Conservation (phyloP, 140 eudicot species). For the Cichorium intybus region DNA sequence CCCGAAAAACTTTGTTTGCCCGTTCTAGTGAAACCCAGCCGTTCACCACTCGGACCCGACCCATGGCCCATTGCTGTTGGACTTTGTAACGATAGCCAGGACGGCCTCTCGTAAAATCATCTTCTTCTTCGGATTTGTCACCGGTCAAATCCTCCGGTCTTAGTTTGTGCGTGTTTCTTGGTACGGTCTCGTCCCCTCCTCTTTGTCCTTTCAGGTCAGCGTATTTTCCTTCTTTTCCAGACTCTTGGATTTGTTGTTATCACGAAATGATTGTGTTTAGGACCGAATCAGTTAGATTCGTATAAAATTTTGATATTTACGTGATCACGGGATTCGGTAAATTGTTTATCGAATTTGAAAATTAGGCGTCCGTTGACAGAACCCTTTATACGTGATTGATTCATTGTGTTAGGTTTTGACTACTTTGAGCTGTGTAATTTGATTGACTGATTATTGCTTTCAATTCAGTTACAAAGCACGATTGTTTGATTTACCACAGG, state of each 20-base stretch:
- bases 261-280: not conserved
- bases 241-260: not conserved
- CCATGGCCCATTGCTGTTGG: conserved; percentile 16
- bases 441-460: conserved; percentile 5
- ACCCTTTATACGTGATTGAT: conserved; percentile 5
- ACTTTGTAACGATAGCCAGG: conserved; percentile 15
- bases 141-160: conserved; percentile 30
- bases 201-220: conserved; percentile 27
- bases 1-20: not conserved
- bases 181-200: conserved; percentile 13
- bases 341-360: not conserved
- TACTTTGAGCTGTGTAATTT: conserved; percentile 1
- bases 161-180: conserved; percentile 10
- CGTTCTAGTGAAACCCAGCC: not conserved
- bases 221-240: conserved; percentile 3
- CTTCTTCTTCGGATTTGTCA: conserved; percentile 28
- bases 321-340: conserved; percentile 10
- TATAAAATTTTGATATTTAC: not conserved
- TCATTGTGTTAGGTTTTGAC: conserved; percentile 11
- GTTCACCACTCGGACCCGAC: conserved; percentile 12
- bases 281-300: conserved; percentile 15
- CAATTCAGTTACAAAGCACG: not conserved
- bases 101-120: conserved; percentile 17
- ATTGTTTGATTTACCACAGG: conserved; percentile 2
- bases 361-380: not conserved